A percentile compares a stretch with the other conserved stretches of the same genome.
phyloP scores from a whole-genome alignment of 257 asterid genomes.

The Solanum corneliomulleri region DNA sequence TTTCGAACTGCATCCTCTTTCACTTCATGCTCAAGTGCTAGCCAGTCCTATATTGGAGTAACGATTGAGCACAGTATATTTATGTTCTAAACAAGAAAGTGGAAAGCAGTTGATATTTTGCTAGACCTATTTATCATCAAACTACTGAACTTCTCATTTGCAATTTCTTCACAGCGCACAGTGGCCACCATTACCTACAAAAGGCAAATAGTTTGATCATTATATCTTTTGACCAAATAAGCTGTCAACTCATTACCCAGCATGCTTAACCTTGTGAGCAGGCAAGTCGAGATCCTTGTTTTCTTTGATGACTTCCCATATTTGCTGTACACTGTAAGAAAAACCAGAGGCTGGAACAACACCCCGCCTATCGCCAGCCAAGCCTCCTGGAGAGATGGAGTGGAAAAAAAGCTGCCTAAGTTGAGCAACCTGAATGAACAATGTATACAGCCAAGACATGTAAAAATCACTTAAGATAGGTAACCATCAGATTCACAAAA shows the following conservation, averaged over 20 bases:
- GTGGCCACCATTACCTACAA: slow-evolving; percentile 52
- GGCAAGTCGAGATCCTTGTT: slow-evolving; percentile 61
- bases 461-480: neutral
- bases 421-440: slow-evolving; percentile 26
- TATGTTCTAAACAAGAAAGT: neutral
- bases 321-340: slow-evolving; percentile 30
- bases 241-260: neutral
- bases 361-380: slow-evolving; percentile 49
- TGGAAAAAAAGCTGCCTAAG: slow-evolving; percentile 42
- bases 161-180: slow-evolving; percentile 54
- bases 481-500: neutral
- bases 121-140: slow-evolving; percentile 31
- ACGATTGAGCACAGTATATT: slow-evolving; percentile 1
- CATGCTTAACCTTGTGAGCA: slow-evolving; percentile 29
- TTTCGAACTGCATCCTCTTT: slow-evolving; percentile 22
- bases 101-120: neutral
- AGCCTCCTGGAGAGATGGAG: slow-evolving; percentile 44
- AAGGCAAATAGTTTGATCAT: neutral
- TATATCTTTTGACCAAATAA: neutral
- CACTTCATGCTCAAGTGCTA: slow-evolving; percentile 32
- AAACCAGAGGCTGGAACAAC: slow-evolving; percentile 54
- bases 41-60: slow-evolving; percentile 24
- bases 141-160: slow-evolving; percentile 28
- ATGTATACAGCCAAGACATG: neutral
- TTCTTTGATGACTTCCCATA: slow-evolving; percentile 47